Base-by-base conservation (phyloP, 176 grass and related monocot genomes). In the Zea luxurians region DNA sequence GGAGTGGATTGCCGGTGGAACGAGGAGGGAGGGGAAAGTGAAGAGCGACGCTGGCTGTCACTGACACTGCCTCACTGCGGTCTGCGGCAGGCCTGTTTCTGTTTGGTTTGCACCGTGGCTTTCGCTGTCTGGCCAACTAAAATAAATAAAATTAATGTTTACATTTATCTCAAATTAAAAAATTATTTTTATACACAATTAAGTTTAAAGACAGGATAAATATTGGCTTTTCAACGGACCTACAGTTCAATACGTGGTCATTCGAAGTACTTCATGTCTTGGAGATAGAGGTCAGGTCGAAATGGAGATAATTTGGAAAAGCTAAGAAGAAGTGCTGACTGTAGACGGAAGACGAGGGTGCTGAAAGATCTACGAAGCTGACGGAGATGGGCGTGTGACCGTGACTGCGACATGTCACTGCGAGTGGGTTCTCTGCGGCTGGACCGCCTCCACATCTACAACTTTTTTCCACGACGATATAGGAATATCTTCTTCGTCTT, bases 21-120 rank as follows among this genome's bases (percentile, higher is more conserved):
- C 2, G 2, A 6, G 45, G 1, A 52, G 40, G 59, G 46, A 66
- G 8, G 61, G 70, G 70, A 74, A 82, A 73, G 80, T 67, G 61
- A 10, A 42, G 38, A 17, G 9, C 12, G 42, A 45, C 21, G 6
- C 16, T 27, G 11, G 70, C 16, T 11, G 43, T 0, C 27, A 27
- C 27, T 27, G 27, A 27, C 35, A 54, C 34, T 37, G 13, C 35
- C 4, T 6, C 4, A 52, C 13, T 52, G 13, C 41, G 5, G 27
- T 27, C 27, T 27, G 27, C 27, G 27, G 27, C 27, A 27, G 27
- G 27, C 27, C 27, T 27, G 27, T 27, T 27, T 27, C 0, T 27
- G 27, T 27, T 27, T 27, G 27, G 27, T 27, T 27, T 27, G 27
- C 27, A 27, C 27, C 27, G 27, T 27, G 27, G 27, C 27, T 27